Evolutionary conservation across 2,329 filamentous ascomycete genomes (phyloP).

Genomic region (Cylindrodendrum hubeiense): DNA sequence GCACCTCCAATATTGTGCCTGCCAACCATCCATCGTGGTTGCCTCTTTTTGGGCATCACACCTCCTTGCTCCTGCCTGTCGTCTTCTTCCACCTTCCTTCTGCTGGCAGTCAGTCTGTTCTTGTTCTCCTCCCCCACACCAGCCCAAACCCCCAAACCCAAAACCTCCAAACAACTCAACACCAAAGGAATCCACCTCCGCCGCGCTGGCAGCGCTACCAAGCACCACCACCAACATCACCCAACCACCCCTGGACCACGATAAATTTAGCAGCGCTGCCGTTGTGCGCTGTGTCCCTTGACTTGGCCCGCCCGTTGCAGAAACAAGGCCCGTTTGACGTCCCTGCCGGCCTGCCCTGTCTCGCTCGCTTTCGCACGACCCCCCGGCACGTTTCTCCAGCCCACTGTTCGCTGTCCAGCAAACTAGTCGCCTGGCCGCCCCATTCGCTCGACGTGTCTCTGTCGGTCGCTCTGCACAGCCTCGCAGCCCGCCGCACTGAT

Average conservation of each 20-base stretch:
- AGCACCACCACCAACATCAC: constrained; percentile 9
- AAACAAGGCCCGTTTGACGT: constrained; percentile 16
- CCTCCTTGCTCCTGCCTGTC: background rate
- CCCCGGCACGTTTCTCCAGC: constrained; percentile 10
- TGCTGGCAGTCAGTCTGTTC: too few relatives aligned
- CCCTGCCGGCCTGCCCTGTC: constrained; percentile 17
- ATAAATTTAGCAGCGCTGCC: constrained; percentile 41
- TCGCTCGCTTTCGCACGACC: constrained; percentile 6
- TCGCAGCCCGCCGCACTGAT: constrained; percentile 32
- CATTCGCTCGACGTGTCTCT: constrained; percentile 41
- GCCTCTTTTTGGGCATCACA: background rate
- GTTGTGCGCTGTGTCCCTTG: background rate
- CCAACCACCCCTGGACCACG: constrained; percentile 16
- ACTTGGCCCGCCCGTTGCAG: constrained; percentile 19
- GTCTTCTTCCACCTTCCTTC: background rate
- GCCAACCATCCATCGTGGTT: background rate
- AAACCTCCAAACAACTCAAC: background rate
- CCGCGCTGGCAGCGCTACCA: background rate
- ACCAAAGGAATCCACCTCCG: background rate
- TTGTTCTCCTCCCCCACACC: background rate
- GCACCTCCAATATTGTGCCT: background rate
- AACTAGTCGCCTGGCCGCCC: constrained; percentile 23
- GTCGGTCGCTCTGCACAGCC: constrained; percentile 38
- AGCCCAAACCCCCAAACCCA: background rate
- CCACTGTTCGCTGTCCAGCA: background rate